phyloP scores from a whole-genome alignment of 371 early-diverging fungal species.

The Apophysomyces sp. region DNA sequence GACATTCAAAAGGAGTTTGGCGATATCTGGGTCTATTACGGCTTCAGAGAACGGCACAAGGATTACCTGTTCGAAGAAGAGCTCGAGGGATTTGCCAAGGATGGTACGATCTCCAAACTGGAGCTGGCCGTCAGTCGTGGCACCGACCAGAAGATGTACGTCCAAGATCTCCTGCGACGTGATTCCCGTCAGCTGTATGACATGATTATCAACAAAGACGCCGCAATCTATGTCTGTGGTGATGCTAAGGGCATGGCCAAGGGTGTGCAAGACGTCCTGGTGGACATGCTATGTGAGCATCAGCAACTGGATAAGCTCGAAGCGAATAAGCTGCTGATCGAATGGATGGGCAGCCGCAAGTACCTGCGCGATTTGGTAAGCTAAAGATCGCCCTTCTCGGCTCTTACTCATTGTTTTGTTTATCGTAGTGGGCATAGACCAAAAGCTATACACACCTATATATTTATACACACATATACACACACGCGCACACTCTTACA shows the following conservation, averaged over 20 bases:
- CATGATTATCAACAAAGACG: slow-evolving; percentile 58
- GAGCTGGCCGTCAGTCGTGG: slow-evolving; percentile 66
- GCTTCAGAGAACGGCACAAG: slow-evolving; percentile 61
- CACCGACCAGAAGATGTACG: slow-evolving; percentile 63
- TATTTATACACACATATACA: too few relatives aligned
- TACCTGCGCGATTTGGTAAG: slow-evolving; percentile 74
- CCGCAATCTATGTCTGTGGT: slow-evolving; percentile 84
- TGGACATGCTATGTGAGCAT: slow-evolving; percentile 60
- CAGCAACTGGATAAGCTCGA: slow-evolving; percentile 45
- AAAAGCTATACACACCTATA: too few relatives aligned
- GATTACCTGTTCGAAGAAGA: slow-evolving; percentile 72
- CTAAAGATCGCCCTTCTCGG: too few relatives aligned
- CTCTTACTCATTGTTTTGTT: too few relatives aligned
- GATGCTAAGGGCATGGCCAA: slow-evolving; percentile 90
- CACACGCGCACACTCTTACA: too few relatives aligned
- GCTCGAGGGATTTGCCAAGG: slow-evolving; percentile 42
- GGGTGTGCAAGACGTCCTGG: slow-evolving; percentile 77
- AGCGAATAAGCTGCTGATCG: slow-evolving; percentile 59
- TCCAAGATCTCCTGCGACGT: slow-evolving; percentile 75
- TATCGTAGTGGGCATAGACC: too few relatives aligned
- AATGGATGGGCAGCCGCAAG: slow-evolving; percentile 64
- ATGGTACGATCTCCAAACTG: slow-evolving; percentile 57
- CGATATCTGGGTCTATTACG: slow-evolving; percentile 70
- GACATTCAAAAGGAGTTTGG: slow-evolving; percentile 38
- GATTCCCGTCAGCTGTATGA: slow-evolving; percentile 56